phyloP scores from a whole-genome alignment of 2,329 filamentous ascomycete genomes.

The Atkinsonella texensis region DNA sequence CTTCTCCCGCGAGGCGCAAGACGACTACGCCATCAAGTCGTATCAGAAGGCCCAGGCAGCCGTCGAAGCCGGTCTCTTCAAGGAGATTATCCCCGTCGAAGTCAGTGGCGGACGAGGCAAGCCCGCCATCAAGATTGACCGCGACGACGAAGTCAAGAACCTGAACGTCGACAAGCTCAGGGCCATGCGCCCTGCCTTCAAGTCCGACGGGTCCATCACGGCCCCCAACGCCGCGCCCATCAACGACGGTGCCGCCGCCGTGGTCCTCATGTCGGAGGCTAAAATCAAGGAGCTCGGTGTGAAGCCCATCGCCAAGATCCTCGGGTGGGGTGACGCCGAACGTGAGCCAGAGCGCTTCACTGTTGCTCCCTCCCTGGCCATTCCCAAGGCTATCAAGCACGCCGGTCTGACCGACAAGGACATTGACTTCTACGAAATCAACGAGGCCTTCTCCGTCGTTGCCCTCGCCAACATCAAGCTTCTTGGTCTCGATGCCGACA shows the following conservation, averaged over 20 bases:
- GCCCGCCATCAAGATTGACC: slow-evolving; percentile 65
- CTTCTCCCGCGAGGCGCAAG: slow-evolving; percentile 75
- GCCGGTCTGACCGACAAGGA: slow-evolving; percentile 67
- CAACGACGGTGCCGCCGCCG: slow-evolving; percentile 85
- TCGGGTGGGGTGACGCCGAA: slow-evolving; percentile 92
- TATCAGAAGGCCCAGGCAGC: slow-evolving; percentile 91
- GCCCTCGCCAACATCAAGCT: slow-evolving; percentile 94
- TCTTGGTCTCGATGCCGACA: slow-evolving; percentile 64
- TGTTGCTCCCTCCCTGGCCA: slow-evolving; percentile 80
- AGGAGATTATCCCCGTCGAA: slow-evolving; percentile 83
- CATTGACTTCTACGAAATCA: slow-evolving; percentile 95
- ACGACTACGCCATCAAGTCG: slow-evolving; percentile 88
- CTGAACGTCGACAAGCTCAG: slow-evolving; percentile 75
- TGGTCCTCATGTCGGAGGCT: slow-evolving; percentile 87
- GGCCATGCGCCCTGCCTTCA: slow-evolving; percentile 73
- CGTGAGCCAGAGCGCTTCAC: slow-evolving; percentile 92
- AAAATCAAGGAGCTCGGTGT: slow-evolving; percentile 86
- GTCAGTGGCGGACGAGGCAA: slow-evolving; percentile 84
- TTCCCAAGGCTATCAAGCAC: slow-evolving; percentile 95
- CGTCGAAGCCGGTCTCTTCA: slow-evolving; percentile 69
- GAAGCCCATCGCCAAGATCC: slow-evolving; percentile 90
- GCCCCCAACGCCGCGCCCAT: slow-evolving; percentile 93
- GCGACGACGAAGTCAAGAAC: slow-evolving; percentile 95
- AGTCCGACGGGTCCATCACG: slow-evolving; percentile 78
- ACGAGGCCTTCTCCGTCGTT: slow-evolving; percentile 97